phyloP scores from a whole-genome alignment of 768 basidiomycete genomes.

The Obba rivulosa region DNA sequence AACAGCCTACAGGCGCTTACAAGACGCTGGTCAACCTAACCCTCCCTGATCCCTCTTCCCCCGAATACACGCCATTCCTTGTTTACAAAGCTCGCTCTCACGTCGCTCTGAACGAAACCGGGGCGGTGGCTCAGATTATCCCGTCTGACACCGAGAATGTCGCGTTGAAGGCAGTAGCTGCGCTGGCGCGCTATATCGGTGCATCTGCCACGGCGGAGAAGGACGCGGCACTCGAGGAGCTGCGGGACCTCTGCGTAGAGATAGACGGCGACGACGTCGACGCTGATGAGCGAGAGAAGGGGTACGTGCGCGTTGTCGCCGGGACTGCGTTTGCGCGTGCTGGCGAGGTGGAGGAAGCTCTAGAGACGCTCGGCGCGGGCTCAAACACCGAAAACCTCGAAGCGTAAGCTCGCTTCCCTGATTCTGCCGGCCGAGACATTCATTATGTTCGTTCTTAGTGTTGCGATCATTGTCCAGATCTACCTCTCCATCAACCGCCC shows the following conservation, averaged over 20 bases:
- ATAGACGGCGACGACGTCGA: slow-evolving; percentile 76
- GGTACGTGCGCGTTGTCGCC: slow-evolving; percentile 70
- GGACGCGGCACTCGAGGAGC: slow-evolving; percentile 67
- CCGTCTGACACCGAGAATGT: slow-evolving; percentile 57
- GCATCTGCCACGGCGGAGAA: slow-evolving; percentile 29
- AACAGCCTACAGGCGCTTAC: slow-evolving; percentile 50
- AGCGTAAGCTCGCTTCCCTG: slow-evolving; percentile 52
- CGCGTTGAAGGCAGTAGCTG: slow-evolving; percentile 61
- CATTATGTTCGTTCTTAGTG: slow-evolving; percentile 37
- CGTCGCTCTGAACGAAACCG: slow-evolving; percentile 61
- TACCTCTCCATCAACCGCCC: slow-evolving; percentile 87
- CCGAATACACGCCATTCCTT: slow-evolving; percentile 59
- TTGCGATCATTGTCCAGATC: slow-evolving; percentile 78
- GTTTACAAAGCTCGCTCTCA: slow-evolving; percentile 76
- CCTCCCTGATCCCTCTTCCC: slow-evolving; percentile 54
- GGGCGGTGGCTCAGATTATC: slow-evolving; percentile 51
- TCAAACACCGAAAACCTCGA: slow-evolving; percentile 74
- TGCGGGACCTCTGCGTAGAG: slow-evolving; percentile 83
- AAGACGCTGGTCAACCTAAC: slow-evolving; percentile 50
- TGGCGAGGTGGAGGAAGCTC: slow-evolving; percentile 85
- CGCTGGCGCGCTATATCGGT: slow-evolving; percentile 67
- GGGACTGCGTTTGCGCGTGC: slow-evolving; percentile 84
- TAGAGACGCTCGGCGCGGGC: slow-evolving; percentile 75
- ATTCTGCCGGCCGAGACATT: not conserved
- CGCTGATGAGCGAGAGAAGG: slow-evolving; percentile 61